Evolutionary conservation across 306 rosid species (phyloP), one percentile per base, ranked within the genome.

Genomic region (Mucuna pruriens): DNA sequence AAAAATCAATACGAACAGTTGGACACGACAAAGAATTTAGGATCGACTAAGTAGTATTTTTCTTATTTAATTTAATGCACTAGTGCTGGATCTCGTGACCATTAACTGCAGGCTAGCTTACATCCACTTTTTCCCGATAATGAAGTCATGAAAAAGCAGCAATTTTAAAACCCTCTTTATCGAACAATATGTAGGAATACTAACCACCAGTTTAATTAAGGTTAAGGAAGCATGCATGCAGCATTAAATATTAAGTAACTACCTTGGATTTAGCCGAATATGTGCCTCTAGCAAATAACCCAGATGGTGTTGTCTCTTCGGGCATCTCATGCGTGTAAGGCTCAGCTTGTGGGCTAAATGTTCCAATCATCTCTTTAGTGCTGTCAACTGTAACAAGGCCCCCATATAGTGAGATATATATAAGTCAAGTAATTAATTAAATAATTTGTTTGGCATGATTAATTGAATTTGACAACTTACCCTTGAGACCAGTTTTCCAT

Each of bases 251-350:
- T 40, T 64, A 44, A 75, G 39, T 36, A n/a, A 78, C 54, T 71
- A 91, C 98, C 97, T 90, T 92, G 77, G 91, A 84, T 89, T 72
- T 92, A 12, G 98, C 98, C 1, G 98, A 79, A 67, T 95, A 95
- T 61, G 90, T 54, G 51, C 98, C 97, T 83, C 95, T 93, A 7
- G 97, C 98, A 80, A 95, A 92, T 11, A 92, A 75, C 3, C 97
- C 97, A 70, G 97, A 87, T 71, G 97, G 97, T 79, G 97, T 95
- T 60, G 94, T 89, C 75, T 95, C 97, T 86, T 95, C 97, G 0
- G 91, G 95, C 79, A 95, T 88, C 84, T 90, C 91, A 73, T 89
- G 90, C 0, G 91, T 90, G 82, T 89, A 92, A 57, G 94, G 85
- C 77, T 92, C 98, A 23, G 87, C 70, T 77, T 91, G 98, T 33